These are phyloP conservation scores for Globisporangium cederbergense DNA, from an alignment of 352 stramenopile species.

Conservation along the genomic window DNA sequence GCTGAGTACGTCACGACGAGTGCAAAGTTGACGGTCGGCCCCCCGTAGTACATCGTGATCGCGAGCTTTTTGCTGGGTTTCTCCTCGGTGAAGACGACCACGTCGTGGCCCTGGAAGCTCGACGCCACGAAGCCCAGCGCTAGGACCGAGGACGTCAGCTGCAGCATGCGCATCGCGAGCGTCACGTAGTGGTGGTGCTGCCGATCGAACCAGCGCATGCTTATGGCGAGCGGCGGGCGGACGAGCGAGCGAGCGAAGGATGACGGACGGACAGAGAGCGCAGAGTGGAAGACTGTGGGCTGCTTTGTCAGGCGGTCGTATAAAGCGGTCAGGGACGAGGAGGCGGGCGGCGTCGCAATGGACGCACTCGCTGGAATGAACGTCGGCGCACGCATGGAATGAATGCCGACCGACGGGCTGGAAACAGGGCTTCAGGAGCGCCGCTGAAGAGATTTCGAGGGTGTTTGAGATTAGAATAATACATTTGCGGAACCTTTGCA, in stretches of 20 bases:
- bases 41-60: conserved; percentile 55
- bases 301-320: neutral
- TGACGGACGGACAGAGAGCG: neutral
- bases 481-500: neutral
- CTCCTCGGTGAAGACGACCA: conserved; percentile 19
- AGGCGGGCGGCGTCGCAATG: neutral
- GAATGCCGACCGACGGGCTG: neutral
- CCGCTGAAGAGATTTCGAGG: neutral
- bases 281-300: neutral
- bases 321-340: neutral
- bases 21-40: conserved; percentile 54
- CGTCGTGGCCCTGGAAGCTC: conserved; percentile 39
- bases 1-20: conserved; percentile 60
- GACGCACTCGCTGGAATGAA: conserved; percentile 1
- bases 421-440: neutral
- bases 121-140: conserved; percentile 47
- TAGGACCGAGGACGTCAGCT: conserved; percentile 39
- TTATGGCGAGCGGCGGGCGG: conserved; percentile 10
- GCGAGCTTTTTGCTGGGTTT: conserved; percentile 29
- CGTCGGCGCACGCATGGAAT: conserved; percentile 3
- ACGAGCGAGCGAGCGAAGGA: neutral
- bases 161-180: conserved; percentile 47
- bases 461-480: neutral
- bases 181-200: conserved; percentile 39
- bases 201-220: conserved; percentile 26